Evolutionary conservation across 805 yeast genomes (phyloP), one percentile per base, ranked within the genome.

Genomic region (Wickerhamomyces canadensis): DNA sequence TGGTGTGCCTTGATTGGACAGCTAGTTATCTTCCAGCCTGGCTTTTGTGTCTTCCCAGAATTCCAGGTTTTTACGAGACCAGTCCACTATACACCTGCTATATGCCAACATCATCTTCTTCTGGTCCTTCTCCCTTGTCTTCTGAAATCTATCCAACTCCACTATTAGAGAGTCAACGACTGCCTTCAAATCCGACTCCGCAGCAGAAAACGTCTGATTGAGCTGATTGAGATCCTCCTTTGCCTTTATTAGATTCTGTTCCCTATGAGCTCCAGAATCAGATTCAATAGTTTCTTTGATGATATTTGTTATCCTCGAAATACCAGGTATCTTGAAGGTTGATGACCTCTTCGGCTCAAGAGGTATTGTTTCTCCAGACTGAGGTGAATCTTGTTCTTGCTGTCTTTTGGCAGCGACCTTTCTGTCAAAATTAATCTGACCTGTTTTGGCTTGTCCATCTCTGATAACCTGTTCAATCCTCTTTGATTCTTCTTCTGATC

Each of bases 61-160:
- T 46, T 79, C 84, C 30, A 77, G 58, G 51, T 80, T 80, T 60
- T 77, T 76, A 49, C 67, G 68, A 5, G 84, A 83, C 87, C 87
- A 80, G 38, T 72, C 74, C 22, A 76, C 59, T 25, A 80, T 69
- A 37, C 76, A 72, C 25, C 72, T 59, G 36, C 78, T 69, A 51
- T 78, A 80, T 14, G 76, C 71, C 30, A 60, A 38, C 38, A 80
- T 62, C 45, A 79, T 76, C 34, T 64, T 64, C 42, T 68, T 67
- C 35, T 80, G 66, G 31, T 75, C 73, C 28, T 67, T 68, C 38
- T 74, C 67, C 44, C 75, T 78, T 30, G 66, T 61, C 26, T 48
- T 48, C 42, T 75, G 76, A 52, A 77, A 80, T 29, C 67, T 56
- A 27, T 47, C 58, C 16, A 72, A 54, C 40, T 71, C 73, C 4